A percentile compares a stretch with the other conserved stretches of the same genome.
phyloP scores from a whole-genome alignment of 345 rosid species.

The Erodium maritimum region DNA sequence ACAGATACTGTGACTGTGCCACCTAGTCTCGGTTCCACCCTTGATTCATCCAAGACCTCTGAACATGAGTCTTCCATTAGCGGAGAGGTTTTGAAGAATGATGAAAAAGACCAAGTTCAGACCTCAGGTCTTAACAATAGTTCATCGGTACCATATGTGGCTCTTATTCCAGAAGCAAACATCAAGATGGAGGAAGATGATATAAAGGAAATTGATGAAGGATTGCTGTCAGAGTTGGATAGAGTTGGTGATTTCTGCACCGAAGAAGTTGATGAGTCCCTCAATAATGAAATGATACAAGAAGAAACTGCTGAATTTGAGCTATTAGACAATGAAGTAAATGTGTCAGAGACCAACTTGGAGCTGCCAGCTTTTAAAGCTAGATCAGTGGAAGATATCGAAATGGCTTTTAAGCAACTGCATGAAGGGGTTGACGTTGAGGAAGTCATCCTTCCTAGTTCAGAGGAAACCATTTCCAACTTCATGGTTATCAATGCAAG shows the following conservation, averaged over 20 bases:
- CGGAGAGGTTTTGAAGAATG: conserved; percentile 27
- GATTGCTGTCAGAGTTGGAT: conserved; percentile 61
- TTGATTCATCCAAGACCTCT: conserved; percentile 26
- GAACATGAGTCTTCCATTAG: conserved; percentile 29
- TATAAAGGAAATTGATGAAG: conserved; percentile 71
- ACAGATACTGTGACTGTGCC: conserved; percentile 15
- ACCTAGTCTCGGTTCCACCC: conserved; percentile 23
- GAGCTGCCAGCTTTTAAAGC: conserved; percentile 44
- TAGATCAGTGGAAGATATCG: conserved; percentile 42
- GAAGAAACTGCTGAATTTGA: conserved; percentile 20
- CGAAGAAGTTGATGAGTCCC: conserved; percentile 38
- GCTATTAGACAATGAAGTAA: conserved; percentile 14
- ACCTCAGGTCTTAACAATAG: conserved; percentile 12
- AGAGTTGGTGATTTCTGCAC: conserved; percentile 63
- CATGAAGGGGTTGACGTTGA: conserved; percentile 42
- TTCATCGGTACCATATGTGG: conserved; percentile 22
- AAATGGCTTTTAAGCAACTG: conserved; percentile 47
- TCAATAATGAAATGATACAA: conserved; percentile 8
- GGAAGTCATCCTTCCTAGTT: conserved; percentile 43
- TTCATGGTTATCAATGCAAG: conserved; percentile 32
- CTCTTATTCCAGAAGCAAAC: conserved; percentile 26
- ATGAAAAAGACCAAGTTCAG: conserved; percentile 20
- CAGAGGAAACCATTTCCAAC: conserved; percentile 14
- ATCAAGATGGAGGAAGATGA: conserved; percentile 30
- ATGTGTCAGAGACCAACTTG: conserved; percentile 12